phyloP scores from a whole-genome alignment of 768 basidiomycete genomes.

The Russula sp. region DNA sequence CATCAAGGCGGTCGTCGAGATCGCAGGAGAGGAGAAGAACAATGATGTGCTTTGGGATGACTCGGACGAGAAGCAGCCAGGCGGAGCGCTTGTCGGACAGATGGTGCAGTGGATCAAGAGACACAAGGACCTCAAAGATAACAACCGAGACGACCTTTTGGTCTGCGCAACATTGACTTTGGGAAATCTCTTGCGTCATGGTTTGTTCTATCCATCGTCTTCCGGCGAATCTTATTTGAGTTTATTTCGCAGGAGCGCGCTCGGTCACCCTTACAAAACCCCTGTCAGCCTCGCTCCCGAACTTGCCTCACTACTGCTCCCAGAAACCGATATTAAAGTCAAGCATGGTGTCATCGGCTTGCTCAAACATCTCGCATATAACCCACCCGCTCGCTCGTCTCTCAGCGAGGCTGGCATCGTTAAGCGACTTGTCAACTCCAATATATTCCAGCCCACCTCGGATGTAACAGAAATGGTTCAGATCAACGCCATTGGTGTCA shows the following conservation, averaged over 20 bases:
- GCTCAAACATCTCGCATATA: constrained; percentile 77
- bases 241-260: constrained; percentile 47
- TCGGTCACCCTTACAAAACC: constrained; percentile 51
- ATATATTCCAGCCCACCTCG: constrained; percentile 65
- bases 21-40: constrained; percentile 78
- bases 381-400: constrained; percentile 53
- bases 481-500: constrained; percentile 79
- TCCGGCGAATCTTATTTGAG: constrained; percentile 13
- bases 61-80: constrained; percentile 51
- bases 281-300: constrained; percentile 61
- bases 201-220: constrained; percentile 40
- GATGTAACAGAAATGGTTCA: constrained; percentile 89
- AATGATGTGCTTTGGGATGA: constrained; percentile 76
- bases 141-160: constrained; percentile 65
- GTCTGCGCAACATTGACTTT: constrained; percentile 82
- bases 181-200: constrained; percentile 76
- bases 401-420: constrained; percentile 65
- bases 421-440: constrained; percentile 55
- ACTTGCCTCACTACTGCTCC: constrained; percentile 59
- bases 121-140: constrained; percentile 44
- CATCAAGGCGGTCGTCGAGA: constrained; percentile 82
- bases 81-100: constrained; percentile 67
- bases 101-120: constrained; percentile 75
- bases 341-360: constrained; percentile 88
- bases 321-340: constrained; percentile 69